phyloP scores from a whole-genome alignment of 2,329 filamentous ascomycete genomes.

The Alternaria incomplexa region DNA sequence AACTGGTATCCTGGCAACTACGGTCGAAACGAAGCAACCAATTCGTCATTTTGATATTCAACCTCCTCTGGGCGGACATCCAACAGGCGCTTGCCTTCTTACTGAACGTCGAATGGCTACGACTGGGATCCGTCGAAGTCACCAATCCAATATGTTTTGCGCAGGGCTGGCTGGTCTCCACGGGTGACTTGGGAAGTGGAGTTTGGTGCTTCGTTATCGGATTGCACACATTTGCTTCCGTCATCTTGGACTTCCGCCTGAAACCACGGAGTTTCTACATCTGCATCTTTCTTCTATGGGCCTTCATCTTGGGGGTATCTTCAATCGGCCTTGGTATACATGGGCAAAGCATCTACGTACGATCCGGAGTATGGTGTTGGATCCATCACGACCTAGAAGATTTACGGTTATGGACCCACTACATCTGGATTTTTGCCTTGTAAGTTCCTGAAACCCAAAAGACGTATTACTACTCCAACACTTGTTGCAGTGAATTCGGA shows the following conservation, averaged over 20 bases:
- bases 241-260: constrained; percentile 63
- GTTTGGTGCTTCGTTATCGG: constrained; percentile 72
- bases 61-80: constrained; percentile 71
- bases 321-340: constrained; percentile 58
- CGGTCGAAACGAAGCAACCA: constrained; percentile 60
- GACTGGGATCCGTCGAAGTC: constrained; percentile 60
- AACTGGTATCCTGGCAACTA: constrained; percentile 50
- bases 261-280: constrained; percentile 59
- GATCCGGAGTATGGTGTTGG: constrained; percentile 73
- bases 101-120: constrained; percentile 66
- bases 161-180: constrained; percentile 73
- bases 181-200: constrained; percentile 69
- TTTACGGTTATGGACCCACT: constrained; percentile 67
- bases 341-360: constrained; percentile 61
- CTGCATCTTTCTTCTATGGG: constrained; percentile 60
- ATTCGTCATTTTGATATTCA: constrained; percentile 72
- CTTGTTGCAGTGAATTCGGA: constrained; percentile 51
- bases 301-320: constrained; percentile 64
- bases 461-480: not conserved
- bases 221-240: constrained; percentile 68
- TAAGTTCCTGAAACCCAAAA: constrained; percentile 2
- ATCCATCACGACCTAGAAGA: constrained; percentile 61
- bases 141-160: constrained; percentile 63
- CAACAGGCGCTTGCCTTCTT: constrained; percentile 70
- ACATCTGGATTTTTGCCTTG: constrained; percentile 68